Conservation (phyloP, 805 yeast species). For the Yamadazyma kitorensis region DNA sequence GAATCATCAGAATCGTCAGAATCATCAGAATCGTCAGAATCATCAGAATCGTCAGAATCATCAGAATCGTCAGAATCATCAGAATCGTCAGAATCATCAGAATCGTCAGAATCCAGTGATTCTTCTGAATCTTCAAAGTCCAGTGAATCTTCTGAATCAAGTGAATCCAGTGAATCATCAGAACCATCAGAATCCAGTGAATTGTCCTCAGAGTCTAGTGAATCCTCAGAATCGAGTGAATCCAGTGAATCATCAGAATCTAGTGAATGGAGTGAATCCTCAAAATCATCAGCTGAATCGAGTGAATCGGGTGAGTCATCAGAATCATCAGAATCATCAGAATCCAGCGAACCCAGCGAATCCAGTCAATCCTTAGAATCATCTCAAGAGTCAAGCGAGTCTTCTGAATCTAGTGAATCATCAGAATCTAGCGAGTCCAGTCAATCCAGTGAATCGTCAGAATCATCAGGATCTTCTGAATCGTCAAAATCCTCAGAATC, state of each 20-base stretch:
- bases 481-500: no score
- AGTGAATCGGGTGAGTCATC: background rate
- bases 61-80: background rate
- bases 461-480: no score
- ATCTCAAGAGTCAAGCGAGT: background rate
- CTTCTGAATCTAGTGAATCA: constrained; percentile 1
- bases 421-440: constrained; percentile 5
- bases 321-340: no score
- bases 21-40: background rate
- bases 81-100: background rate
- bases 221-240: constrained; percentile 1
- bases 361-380: no score
- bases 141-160: constrained; percentile 1
- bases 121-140: background rate
- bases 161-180: constrained; percentile 1
- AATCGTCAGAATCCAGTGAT: background rate
- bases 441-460: constrained; percentile 5
- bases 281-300: constrained; percentile 1
- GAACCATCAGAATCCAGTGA: background rate
- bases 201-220: background rate
- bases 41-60: background rate
- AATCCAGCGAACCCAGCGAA: no score
- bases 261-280: constrained; percentile 7
- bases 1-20: background rate
- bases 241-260: constrained; percentile 3